Evolutionary conservation across 1,284 basidiomycete species (phyloP).

Genomic region (Austroboletus niveus): DNA sequence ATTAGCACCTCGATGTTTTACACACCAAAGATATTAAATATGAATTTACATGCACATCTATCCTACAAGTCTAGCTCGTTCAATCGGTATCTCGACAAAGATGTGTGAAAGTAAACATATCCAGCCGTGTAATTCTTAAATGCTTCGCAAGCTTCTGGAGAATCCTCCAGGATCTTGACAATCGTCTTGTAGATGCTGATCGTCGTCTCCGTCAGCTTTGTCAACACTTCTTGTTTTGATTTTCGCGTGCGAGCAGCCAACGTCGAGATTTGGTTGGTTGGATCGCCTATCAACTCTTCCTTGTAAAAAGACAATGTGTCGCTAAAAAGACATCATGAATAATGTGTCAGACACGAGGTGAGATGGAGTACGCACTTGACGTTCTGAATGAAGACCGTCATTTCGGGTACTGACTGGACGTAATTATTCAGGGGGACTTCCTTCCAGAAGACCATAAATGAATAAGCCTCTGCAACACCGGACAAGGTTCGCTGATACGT

Average conservation of each 20-base stretch:
- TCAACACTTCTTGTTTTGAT: constrained; percentile 26
- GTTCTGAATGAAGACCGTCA: constrained; percentile 29
- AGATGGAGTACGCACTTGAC: constrained; percentile 30
- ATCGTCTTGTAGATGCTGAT: constrained; percentile 16
- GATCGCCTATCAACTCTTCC: constrained; percentile 37
- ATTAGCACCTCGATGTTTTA: too few species aligned
- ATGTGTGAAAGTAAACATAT: constrained; percentile 26
- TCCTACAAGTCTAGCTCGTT: constrained; percentile 17
- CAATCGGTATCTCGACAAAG: constrained; percentile 12
- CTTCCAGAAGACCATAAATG: constrained; percentile 30
- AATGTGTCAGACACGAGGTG: not conserved
- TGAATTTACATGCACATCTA: too few species aligned
- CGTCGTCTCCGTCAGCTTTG: constrained; percentile 23
- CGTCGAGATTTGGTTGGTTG: constrained; percentile 33
- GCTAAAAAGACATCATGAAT: constrained; percentile 16
- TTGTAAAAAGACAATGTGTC: constrained; percentile 45
- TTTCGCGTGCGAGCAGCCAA: constrained; percentile 22
- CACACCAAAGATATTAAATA: too few species aligned
- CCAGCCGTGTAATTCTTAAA: constrained; percentile 16
- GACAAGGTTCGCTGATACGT: constrained; percentile 31
- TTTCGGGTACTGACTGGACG: constrained; percentile 35
- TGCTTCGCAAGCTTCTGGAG: constrained; percentile 15
- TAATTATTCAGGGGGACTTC: constrained; percentile 24
- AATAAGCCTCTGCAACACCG: constrained; percentile 29
- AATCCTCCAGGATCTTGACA: constrained; percentile 20